Conservation (phyloP, 257 asterid species). For the Solanum habrochaites region DNA sequence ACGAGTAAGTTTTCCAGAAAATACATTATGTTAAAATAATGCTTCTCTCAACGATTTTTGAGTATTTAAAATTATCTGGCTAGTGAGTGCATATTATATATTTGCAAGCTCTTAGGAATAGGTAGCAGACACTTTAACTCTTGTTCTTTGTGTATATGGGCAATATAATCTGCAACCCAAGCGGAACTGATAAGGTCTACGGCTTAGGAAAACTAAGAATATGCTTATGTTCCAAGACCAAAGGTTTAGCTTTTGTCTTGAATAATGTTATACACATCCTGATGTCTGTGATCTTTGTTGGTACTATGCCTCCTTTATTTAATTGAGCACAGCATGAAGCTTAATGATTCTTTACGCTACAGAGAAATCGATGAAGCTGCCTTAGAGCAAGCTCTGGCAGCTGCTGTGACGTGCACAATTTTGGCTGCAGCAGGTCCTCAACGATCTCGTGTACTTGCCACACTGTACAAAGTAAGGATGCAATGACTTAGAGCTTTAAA, state of each 20-base stretch:
- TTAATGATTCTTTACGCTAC: conserved; percentile 10
- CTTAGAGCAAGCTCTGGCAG: conserved; percentile 80
- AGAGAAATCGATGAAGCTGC: conserved; percentile 95
- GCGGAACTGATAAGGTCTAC: neutral
- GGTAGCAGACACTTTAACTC: neutral
- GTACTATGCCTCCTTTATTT: neutral
- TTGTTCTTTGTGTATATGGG: neutral
- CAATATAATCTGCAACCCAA: neutral
- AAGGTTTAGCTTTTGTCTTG: neutral
- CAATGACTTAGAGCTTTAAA: neutral
- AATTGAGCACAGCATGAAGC: neutral
- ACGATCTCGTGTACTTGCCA: conserved; percentile 94
- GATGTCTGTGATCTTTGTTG: neutral
- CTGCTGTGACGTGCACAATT: conserved; percentile 91
- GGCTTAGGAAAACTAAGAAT: neutral
- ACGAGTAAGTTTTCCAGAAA: conserved; percentile 52
- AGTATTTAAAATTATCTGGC: neutral
- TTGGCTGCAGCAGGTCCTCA: conserved; percentile 98
- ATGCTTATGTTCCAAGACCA: neutral
- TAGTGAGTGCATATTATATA: neutral
- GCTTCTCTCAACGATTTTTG: neutral
- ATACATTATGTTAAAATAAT: neutral
- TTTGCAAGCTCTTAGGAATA: neutral
- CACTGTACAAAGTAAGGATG: conserved; percentile 67
- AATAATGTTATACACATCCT: neutral